Conservation (phyloP, 176 grass and related monocot species). For the Ananas comosus region DNA sequence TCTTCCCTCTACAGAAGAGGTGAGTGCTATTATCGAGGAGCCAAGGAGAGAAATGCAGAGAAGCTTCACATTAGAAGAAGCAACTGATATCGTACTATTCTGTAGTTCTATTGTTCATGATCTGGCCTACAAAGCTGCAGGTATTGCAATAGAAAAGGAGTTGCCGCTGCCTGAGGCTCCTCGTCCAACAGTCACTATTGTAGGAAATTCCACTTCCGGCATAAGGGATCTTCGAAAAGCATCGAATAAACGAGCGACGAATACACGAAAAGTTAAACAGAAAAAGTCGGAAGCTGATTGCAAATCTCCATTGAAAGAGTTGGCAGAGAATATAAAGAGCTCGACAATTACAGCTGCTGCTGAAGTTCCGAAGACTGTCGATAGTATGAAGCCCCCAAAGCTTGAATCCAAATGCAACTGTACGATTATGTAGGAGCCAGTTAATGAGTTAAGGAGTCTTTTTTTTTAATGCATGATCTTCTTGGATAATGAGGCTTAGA, state of each 20-base stretch:
- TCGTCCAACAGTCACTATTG: constrained; percentile 28
- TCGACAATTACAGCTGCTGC: constrained; percentile 30
- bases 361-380: constrained; percentile 33
- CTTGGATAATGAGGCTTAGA: no score
- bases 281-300: constrained; percentile 66
- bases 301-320: constrained; percentile 5
- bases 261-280: constrained; percentile 55
- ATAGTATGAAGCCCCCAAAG: constrained; percentile 61
- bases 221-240: constrained; percentile 26
- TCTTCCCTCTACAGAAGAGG: constrained; percentile 5
- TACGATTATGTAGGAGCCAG: constrained; percentile 61
- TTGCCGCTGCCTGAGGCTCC: constrained; percentile 5
- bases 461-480: no score
- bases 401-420: constrained; percentile 96
- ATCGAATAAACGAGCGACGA: constrained; percentile 31
- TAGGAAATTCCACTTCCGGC: constrained; percentile 23
- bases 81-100: constrained; percentile 67
- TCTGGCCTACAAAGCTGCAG: constrained; percentile 62
- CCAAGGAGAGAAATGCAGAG: constrained; percentile 10
- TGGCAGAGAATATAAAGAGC: constrained; percentile 21
- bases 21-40: neutral
- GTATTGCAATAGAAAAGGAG: constrained; percentile 49
- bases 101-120: constrained; percentile 91
- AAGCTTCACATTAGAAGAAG: constrained; percentile 84
- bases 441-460: no score